Evolutionary conservation across 2,329 filamentous ascomycete genomes (phyloP).

Genomic region (Pochonia chlamydosporia): DNA sequence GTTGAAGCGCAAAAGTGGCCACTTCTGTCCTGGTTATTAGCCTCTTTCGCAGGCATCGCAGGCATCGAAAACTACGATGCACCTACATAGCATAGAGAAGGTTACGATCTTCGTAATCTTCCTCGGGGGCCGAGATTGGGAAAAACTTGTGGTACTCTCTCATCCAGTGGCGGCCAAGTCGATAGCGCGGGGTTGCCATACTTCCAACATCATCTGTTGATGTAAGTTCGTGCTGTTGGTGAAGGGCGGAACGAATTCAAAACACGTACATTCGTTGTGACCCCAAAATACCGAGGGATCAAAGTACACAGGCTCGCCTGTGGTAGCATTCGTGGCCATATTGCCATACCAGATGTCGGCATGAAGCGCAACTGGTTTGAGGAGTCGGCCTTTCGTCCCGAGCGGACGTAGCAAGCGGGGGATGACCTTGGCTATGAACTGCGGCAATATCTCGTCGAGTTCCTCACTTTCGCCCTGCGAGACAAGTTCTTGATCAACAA

Average conservation of each 20-base stretch:
- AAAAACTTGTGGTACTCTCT: background rate
- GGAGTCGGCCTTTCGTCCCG: background rate
- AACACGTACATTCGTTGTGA: background rate
- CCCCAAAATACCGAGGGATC: background rate
- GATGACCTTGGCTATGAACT: background rate
- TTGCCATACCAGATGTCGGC: background rate
- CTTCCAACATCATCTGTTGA: background rate
- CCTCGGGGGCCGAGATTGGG: background rate
- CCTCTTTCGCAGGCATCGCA: too few relatives aligned
- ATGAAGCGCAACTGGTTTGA: background rate
- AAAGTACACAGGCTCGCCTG: background rate
- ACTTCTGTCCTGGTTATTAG: too few relatives aligned
- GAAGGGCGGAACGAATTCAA: too few relatives aligned
- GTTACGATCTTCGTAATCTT: conserved; percentile 1
- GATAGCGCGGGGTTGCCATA: background rate
- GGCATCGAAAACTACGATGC: too few relatives aligned
- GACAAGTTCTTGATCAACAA: background rate
- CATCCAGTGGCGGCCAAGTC: background rate
- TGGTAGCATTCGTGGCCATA: background rate
- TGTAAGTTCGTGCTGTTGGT: background rate
- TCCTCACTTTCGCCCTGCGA: background rate
- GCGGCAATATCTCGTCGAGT: background rate
- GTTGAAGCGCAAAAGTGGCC: too few relatives aligned
- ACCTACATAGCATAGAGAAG: background rate
- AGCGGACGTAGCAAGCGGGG: background rate